Evolutionary conservation across 148 eudicot genomes (phyloP).

Genomic region (Arctostaphylos glauca): DNA sequence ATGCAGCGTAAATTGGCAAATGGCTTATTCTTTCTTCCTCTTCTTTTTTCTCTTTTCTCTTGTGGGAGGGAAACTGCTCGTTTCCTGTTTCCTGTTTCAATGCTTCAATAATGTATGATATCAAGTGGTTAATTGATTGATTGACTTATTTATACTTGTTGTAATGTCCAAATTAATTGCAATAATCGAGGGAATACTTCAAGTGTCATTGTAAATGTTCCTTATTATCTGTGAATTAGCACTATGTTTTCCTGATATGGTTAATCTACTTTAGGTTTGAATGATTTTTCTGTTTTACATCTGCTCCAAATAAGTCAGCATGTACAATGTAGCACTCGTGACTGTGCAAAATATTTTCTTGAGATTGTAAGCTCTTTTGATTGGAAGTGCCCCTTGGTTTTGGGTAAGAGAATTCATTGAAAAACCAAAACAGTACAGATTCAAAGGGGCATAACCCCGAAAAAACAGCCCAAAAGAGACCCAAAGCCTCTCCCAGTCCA

Average conservation of each 20-base stretch:
- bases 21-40: background rate
- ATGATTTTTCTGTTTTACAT: background rate
- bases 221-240: background rate
- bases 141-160: conserved; percentile 3
- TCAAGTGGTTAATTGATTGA: background rate
- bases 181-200: background rate
- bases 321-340: background rate
- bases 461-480: no score
- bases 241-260: background rate
- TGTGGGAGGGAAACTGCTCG: conserved; percentile 22
- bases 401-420: no score
- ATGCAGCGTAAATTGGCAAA: background rate
- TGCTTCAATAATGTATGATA: background rate
- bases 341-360: background rate
- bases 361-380: background rate
- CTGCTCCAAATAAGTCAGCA: background rate
- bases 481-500: no score
- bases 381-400: background rate
- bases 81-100: conserved; percentile 26
- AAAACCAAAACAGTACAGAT: no score
- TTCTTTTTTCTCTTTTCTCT: background rate
- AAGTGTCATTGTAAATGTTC: background rate
- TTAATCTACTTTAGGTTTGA: background rate
- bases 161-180: background rate
- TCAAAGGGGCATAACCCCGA: no score